phyloP scores from a whole-genome alignment of 257 asterid genomes.

The Solanum infundibuliforme region DNA sequence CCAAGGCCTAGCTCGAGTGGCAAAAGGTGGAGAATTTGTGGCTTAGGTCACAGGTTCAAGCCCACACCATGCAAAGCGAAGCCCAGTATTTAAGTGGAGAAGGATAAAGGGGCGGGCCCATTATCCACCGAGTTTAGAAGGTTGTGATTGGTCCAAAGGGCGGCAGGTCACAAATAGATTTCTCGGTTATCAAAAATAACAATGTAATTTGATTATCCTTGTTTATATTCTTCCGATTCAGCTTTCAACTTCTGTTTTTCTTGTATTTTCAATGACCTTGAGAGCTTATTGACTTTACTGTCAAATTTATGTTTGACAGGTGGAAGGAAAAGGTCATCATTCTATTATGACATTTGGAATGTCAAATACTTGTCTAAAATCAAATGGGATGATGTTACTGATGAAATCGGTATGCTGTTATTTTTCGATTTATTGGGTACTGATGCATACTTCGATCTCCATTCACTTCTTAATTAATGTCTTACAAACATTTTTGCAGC shows the following conservation, averaged over 20 bases:
- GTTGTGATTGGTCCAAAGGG: too few species aligned
- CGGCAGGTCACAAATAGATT: too few species aligned
- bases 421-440: not conserved
- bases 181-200: too few species aligned
- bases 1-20: not conserved
- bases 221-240: not conserved
- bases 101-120: too few species aligned
- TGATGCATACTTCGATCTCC: not conserved
- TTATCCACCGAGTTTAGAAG: too few species aligned
- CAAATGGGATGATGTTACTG: conserved; percentile 97
- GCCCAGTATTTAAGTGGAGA: not conserved
- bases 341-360: conserved; percentile 89
- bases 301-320: conserved; percentile 32
- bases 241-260: not conserved
- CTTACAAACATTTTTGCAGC: conserved; percentile 33
- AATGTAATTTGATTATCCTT: not conserved
- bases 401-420: conserved; percentile 50
- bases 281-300: not conserved
- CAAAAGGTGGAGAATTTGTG: not conserved
- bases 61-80: too few species aligned
- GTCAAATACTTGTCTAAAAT: conserved; percentile 91
- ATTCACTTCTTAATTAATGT: conserved; percentile 3
- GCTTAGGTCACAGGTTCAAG: not conserved
- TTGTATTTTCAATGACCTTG: not conserved
- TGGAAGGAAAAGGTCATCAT: conserved; percentile 77